Conservation (phyloP, 2,329 filamentous ascomycete genomes). For the Aaosphaeria arxii region DNA sequence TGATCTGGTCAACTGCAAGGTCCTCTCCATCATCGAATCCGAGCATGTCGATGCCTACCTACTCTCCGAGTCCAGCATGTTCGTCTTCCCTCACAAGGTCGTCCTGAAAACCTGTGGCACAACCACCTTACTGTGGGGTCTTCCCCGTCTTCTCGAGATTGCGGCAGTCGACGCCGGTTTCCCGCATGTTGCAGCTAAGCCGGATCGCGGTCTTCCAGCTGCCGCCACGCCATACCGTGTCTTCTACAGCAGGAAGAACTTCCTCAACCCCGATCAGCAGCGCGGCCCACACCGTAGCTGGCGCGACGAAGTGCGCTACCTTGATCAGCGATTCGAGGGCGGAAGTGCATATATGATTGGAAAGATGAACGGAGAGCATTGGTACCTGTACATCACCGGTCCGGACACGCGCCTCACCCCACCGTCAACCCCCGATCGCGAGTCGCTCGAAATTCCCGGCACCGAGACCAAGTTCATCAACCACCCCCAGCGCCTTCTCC, state of each 20-base stretch:
- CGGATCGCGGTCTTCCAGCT: constrained; percentile 64
- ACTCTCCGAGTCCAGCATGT: constrained; percentile 99
- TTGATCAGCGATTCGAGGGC: constrained; percentile 86
- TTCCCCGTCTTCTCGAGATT: constrained; percentile 89
- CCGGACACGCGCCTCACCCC: constrained; percentile 78
- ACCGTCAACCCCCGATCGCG: constrained; percentile 66
- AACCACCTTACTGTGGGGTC: constrained; percentile 84
- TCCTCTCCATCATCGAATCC: constrained; percentile 88
- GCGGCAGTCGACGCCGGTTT: constrained; percentile 88
- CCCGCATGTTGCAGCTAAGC: constrained; percentile 69
- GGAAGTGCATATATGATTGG: constrained; percentile 99
- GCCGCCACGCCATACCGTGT: constrained; percentile 90
- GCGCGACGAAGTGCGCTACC: constrained; percentile 89
- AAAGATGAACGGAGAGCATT: constrained; percentile 99
- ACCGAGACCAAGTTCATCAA: constrained; percentile 59
- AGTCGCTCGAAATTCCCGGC: constrained; percentile 43
- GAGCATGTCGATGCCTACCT: constrained; percentile 95
- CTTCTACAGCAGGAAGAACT: constrained; percentile 99
- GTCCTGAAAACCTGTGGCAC: constrained; percentile 98
- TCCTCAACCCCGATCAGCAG: constrained; percentile 91
- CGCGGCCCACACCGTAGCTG: constrained; percentile 94
- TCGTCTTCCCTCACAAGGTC: constrained; percentile 99
- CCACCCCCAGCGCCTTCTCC: constrained; percentile 56
- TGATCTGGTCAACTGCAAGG: constrained; percentile 97
- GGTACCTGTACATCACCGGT: constrained; percentile 96